Percentiles rank a stretch among this genome's conserved stretches.
Conservation (phyloP, 345 rosid genomes). For the Eutrema japonicum region DNA sequence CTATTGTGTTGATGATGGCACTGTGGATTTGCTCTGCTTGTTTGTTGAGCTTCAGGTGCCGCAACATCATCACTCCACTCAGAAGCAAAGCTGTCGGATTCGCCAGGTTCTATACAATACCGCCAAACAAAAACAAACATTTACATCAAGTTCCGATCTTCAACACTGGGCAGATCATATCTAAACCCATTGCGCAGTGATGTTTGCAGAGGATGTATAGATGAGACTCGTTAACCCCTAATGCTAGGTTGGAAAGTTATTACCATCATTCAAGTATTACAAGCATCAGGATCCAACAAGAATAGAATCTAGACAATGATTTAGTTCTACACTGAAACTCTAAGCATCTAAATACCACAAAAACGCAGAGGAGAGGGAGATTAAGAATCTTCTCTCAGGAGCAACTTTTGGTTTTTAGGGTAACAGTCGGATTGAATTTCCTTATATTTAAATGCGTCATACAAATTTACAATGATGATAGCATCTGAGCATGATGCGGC, state of each 20-base stretch:
- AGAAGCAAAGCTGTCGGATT: conserved; percentile 92
- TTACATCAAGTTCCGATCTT: too few relatives aligned
- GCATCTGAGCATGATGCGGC: conserved; percentile 11
- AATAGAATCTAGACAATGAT: too few relatives aligned
- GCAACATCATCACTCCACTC: conserved; percentile 84
- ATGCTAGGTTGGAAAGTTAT: conserved; percentile 3
- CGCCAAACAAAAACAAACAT: conserved; percentile 2
- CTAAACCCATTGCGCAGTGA: background rate
- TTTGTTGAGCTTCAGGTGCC: conserved; percentile 72
- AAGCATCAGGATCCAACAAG: background rate
- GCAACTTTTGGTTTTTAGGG: background rate
- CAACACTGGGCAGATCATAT: background rate
- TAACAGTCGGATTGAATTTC: conserved; percentile 7
- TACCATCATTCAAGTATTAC: conserved; percentile 11
- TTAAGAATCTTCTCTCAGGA: background rate
- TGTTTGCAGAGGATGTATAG: background rate
- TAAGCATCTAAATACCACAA: background rate
- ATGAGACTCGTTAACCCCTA: background rate
- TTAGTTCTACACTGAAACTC: background rate
- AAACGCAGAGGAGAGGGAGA: background rate
- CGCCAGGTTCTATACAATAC: conserved; percentile 67
- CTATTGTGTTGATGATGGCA: conserved; percentile 80
- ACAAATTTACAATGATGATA: background rate
- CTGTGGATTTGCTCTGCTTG: conserved; percentile 82
- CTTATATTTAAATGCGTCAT: background rate